Base-by-base conservation (phyloP, 2,329 filamentous ascomycete species). In the Phoma sp. region DNA sequence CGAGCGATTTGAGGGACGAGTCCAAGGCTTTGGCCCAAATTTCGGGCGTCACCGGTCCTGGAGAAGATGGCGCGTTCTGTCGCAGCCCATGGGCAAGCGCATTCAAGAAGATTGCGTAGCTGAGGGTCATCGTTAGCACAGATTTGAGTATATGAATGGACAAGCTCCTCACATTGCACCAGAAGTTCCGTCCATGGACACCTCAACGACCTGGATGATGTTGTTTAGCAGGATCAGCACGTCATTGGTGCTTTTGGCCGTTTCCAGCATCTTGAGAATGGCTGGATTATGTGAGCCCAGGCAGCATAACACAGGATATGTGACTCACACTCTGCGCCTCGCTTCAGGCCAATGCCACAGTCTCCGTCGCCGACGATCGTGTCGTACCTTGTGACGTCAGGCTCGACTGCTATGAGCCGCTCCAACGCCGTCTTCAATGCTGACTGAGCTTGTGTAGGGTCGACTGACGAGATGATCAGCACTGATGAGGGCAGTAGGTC, bases 301-400 rank as follows among this genome's bases (percentile, higher is more conserved):
- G 53, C 56, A 61, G 47, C 56, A 42, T 46, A 54, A 5, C 57
- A 65, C 55, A 83, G 62, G 59, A 61, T 32, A 22, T 8, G 50
- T 80, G 43, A 58, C 69, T 46, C 52, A 74, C 73, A 85, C 81
- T 96, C 88, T n/a, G 92, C 91, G 43, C 92, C 92, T 58, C 91
- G 86, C 78, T 91, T 91, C 57, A 96, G 79, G 4, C 91, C 91
- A 53, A 91, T 90, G 8, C 92, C 92, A 68, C 92, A 96, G 75
- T 96, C 92, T 41, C 92, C 92, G 69, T 96, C 92, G 37, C 92
- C 92, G 23, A 96, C 91, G 10, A 95, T 85, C 0, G 91, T 96
- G 68, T 90, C 88, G 68, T 83, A 90, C 49, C 78, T 82, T 9
- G 88, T 90, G 49, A 90, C 79, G 37, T 87, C 81, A 7, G 85